Evolutionary conservation across 768 basidiomycete genomes (phyloP).

Genomic region (Phallus indusiatus): DNA sequence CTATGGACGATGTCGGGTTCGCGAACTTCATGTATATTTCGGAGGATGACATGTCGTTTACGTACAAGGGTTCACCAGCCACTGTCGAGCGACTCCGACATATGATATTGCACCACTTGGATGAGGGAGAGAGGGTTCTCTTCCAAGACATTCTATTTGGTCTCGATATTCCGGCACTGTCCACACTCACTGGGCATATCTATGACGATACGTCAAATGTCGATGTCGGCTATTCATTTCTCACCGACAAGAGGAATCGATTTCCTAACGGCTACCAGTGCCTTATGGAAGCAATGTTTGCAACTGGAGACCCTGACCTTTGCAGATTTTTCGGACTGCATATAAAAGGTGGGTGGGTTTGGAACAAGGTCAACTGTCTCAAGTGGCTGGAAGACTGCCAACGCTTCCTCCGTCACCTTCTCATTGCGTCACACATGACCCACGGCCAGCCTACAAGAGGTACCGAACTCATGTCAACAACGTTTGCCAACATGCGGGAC

Average conservation of each 20-base stretch:
- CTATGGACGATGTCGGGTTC: not conserved
- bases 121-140: not conserved
- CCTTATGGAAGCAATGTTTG: not conserved
- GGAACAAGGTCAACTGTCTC: not conserved
- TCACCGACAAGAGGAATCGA: not conserved
- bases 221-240: not conserved
- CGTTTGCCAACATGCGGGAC: not conserved
- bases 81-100: not conserved
- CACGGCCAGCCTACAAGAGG: not conserved
- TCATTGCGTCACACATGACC: not conserved
- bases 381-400: not conserved
- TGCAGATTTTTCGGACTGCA: not conserved
- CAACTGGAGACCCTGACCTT: not conserved
- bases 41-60: not conserved
- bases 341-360: not conserved
- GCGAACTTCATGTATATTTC: not conserved
- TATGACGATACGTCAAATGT: not conserved
- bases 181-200: not conserved
- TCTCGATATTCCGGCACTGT: not conserved
- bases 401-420: not conserved
- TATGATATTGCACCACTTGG: not conserved
- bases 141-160: not conserved
- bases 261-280: no score
- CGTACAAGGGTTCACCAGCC: not conserved
- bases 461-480: not conserved